Conservation (phyloP, 106 monocot genomes). For the Agapanthus africanus region DNA sequence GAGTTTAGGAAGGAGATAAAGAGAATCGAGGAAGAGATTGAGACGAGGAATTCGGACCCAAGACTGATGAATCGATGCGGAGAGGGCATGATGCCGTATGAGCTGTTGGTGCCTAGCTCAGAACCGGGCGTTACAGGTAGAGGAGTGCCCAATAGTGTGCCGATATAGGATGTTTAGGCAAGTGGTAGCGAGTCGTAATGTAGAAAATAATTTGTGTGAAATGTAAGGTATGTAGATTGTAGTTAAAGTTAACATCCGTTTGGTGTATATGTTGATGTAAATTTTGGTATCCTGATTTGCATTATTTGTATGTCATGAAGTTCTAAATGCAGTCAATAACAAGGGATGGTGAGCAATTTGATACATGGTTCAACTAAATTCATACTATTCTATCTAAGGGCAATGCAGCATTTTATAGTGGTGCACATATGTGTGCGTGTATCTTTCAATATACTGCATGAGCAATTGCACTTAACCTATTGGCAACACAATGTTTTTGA, state of each 20-base stretch:
- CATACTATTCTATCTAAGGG: too few relatives aligned
- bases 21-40: slow-evolving; percentile 62
- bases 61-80: slow-evolving; percentile 62
- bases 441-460: background rate
- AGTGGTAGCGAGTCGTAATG: background rate
- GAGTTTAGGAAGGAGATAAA: slow-evolving; percentile 47
- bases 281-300: too few relatives aligned
- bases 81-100: slow-evolving; percentile 74
- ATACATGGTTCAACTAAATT: too few relatives aligned
- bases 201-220: background rate
- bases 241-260: background rate
- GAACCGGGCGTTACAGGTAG: slow-evolving; percentile 63
- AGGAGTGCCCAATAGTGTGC: slow-evolving; percentile 90
- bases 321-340: too few relatives aligned
- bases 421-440: background rate
- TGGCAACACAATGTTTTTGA: too few relatives aligned
- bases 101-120: slow-evolving; percentile 67
- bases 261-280: too few relatives aligned
- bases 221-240: background rate
- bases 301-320: too few relatives aligned
- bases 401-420: too few relatives aligned
- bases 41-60: slow-evolving; percentile 42
- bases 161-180: slow-evolving; percentile 48
- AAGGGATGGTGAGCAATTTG: too few relatives aligned
- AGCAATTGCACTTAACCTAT: background rate